Evolutionary conservation across 2,329 filamentous ascomycete genomes (phyloP), one percentile per base, ranked within the genome.

Genomic region (Aspergillus sp.): DNA sequence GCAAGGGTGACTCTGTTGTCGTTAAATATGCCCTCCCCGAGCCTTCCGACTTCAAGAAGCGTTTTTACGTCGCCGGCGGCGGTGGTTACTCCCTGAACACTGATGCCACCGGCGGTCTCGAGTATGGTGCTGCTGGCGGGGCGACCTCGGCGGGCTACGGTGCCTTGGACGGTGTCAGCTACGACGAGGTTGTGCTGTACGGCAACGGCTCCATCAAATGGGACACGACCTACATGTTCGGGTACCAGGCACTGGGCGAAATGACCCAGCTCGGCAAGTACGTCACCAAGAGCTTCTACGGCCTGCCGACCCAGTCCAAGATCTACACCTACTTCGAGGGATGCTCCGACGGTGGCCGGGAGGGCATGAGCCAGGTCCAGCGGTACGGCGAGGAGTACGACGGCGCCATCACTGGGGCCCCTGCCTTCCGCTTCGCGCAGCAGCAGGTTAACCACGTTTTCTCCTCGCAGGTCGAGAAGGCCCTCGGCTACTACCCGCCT

Each of bases 261-360:
- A 63, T 73, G 59, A 69, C 64, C 7, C 42, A 51, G 6, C 47
- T 70, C 8, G 67, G 65, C 13, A 68, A 69, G 44, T 49, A 55
- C 27, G 53, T 68, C 17, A 58, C 66, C 4, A 54, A 52, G 22
- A 57, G 55, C 7, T 59, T 69, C 46, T 69, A 64, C 45, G 52
- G 48, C 24, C 32, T 48, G 29, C 35, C 41, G n/a, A 32, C 37
- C 22, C 34, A 34, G 24, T 30, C 39, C 15, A 57, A 53, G 37
- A 12, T 57, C 29, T 57, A 57, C 33, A 54, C 68, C 4, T 74
- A 73, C 52, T 74, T 67, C 42, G 62, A 71, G 40, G 70, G 68
- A 3, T 74, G 71, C 49, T 72, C 68, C 8, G 69, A 74, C 32
- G 70, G 70, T 13, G 71, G 68, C 1, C 61, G 69, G 26, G 65